Base-by-base conservation (phyloP, 352 stramenopile species). In the Phytopythium cucurbitacearum region DNA sequence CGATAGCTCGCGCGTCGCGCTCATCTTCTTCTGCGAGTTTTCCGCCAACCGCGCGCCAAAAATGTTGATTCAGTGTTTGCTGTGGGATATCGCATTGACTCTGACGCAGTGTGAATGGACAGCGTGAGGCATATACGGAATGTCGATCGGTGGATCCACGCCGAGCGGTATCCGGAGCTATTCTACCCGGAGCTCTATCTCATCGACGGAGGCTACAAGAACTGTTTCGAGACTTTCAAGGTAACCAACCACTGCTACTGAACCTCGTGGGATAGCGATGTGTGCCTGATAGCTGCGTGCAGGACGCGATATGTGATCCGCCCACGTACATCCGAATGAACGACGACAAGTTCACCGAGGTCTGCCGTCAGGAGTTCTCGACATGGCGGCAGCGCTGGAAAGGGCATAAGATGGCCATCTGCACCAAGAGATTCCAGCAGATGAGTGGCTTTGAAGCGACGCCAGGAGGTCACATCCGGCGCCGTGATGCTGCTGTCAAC, bases 11-110 rank as follows among this genome's bases (percentile, higher is more conserved):
- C 71, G 64, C 21, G 78, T 55, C 8, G 75, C 73, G 21, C 59
- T 89, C 3, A 69, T 89, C 32, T 89, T 88, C 53, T 86, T 79
- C 49, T 89, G 78, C 48, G 75, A 89, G 59, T 89, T 85, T 40
- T 87, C 75, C 1, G 69, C 71, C n/a, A 81, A 82, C 15, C 72
- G 78, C 33, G 78, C 78, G 0, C 75, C 78, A 1, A 84, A 89
- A 60, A 89, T 89, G 77, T 76, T 48, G 15, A 50, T 56, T 40
- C 8, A 28, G 21, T 48, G 7, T 49, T 50, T 16, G 13, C 45
- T 5, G 6, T n/a, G 1, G 16, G 43, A 11, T 49, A 4, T 49
- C 11, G 33, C 37, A 12, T 21, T 16, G n/a, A 16, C 40, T 8
- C 5, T 32, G 4, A 42, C 34, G 11, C 48, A 5, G 11, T 44